Percentiles rank a stretch among this genome's conserved stretches.
Evolutionary conservation across 805 yeast species (phyloP).

Genomic region (Schwanniomyces yamadae): DNA sequence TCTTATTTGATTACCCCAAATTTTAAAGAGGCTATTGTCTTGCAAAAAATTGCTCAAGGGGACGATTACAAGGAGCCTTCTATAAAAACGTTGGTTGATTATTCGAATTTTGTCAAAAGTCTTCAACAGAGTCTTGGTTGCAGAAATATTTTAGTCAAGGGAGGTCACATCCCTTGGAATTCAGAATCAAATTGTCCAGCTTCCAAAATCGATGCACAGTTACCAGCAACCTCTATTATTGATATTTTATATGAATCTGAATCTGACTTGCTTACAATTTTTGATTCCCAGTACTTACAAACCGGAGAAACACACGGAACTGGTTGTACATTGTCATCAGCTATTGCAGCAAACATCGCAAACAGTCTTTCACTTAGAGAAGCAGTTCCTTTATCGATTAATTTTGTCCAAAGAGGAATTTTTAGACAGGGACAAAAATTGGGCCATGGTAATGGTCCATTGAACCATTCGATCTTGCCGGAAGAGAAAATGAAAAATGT

Average conservation of each 20-base stretch:
- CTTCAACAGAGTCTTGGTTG: slow-evolving; percentile 37
- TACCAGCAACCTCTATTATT: slow-evolving; percentile 32
- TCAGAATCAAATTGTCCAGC: slow-evolving; percentile 11
- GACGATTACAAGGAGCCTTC: slow-evolving; percentile 18
- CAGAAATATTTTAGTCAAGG: slow-evolving; percentile 64
- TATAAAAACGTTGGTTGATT: slow-evolving; percentile 35
- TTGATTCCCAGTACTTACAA: slow-evolving; percentile 43
- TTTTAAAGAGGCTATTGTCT: slow-evolving; percentile 56
- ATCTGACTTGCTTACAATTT: slow-evolving; percentile 36
- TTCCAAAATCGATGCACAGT: slow-evolving; percentile 3
- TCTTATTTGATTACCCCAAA: slow-evolving; percentile 77
- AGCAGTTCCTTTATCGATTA: slow-evolving; percentile 57
- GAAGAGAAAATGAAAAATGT: slow-evolving; percentile 9
- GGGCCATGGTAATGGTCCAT: slow-evolving; percentile 67
- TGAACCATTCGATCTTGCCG: slow-evolving; percentile 59
- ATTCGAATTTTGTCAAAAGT: slow-evolving; percentile 17
- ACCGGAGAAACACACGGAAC: slow-evolving; percentile 79
- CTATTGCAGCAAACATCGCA: slow-evolving; percentile 76
- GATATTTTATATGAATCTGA: slow-evolving; percentile 55
- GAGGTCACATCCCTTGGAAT: slow-evolving; percentile 68
- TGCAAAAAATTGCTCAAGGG: slow-evolving; percentile 31
- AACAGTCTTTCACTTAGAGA: slow-evolving; percentile 44
- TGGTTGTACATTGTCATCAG: slow-evolving; percentile 83
- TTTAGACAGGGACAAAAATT: slow-evolving; percentile 39
- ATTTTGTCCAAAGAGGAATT: slow-evolving; percentile 68